A percentile compares a stretch with the other conserved stretches of the same genome.
These are phyloP conservation scores for Pyrenophora tritici-repentis DNA, from an alignment of 2,329 filamentous ascomycete species.

Conservation along the genomic window DNA sequence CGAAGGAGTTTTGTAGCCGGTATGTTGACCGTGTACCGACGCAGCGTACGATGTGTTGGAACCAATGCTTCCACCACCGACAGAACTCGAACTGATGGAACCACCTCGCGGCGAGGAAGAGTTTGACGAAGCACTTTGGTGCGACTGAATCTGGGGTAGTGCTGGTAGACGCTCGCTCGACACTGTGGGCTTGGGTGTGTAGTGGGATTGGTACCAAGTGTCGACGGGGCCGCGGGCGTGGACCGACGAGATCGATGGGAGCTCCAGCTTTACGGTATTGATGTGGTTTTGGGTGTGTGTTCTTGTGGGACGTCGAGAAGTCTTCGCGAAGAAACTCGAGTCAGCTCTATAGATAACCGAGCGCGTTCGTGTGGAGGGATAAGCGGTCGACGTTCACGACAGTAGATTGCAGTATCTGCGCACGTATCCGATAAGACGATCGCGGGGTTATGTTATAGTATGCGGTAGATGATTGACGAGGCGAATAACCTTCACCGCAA, in stretches of 20 bases:
- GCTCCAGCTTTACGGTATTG: constrained; percentile 90
- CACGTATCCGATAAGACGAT: constrained; percentile 37
- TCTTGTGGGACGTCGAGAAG: constrained; percentile 12
- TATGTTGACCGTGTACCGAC: constrained; percentile 56
- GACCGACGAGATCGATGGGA: constrained; percentile 83
- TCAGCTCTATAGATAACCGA: constrained; percentile 35
- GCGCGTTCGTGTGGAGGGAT: constrained; percentile 17
- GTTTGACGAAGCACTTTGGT: constrained; percentile 68
- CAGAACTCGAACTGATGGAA: constrained; percentile 68
- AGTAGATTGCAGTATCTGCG: constrained; percentile 38
- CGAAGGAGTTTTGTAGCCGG: constrained; percentile 77
- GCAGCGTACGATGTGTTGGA: constrained; percentile 63
- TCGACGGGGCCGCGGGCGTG: constrained; percentile 78
- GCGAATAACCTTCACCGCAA: constrained; percentile 38
- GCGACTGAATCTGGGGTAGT: constrained; percentile 69
- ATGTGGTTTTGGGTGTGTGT: constrained; percentile 15
- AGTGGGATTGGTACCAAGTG: constrained; percentile 72
- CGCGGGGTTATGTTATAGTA: constrained; percentile 33
- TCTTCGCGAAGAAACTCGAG: constrained; percentile 22
- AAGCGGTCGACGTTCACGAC: constrained; percentile 30
- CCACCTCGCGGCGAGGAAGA: constrained; percentile 76
- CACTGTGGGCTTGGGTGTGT: constrained; percentile 66
- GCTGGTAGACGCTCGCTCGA: constrained; percentile 77
- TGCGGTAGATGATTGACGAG: constrained; percentile 23
- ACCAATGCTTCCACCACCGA: constrained; percentile 56